phyloP scores from a whole-genome alignment of 2,329 filamentous ascomycete species.

The Ceratocystis destructans region DNA sequence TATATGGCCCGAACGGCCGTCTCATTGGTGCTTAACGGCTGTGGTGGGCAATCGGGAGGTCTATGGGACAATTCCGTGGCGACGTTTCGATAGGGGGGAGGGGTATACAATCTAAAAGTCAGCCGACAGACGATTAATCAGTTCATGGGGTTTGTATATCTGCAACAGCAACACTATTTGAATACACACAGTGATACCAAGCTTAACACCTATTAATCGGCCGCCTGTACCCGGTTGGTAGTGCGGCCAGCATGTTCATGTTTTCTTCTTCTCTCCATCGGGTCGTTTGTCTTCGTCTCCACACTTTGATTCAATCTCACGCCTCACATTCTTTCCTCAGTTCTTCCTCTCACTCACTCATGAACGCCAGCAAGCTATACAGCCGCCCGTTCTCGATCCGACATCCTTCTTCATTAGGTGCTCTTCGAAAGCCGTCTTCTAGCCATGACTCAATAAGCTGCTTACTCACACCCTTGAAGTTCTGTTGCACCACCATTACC shows the following conservation, averaged over 20 bases:
- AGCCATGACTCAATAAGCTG: slow-evolving; percentile 22
- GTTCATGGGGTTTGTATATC: neutral
- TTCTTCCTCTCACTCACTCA: slow-evolving; percentile 21
- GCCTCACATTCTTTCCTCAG: neutral
- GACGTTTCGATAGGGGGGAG: neutral
- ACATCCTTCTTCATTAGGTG: slow-evolving; percentile 23
- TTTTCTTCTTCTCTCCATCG: neutral
- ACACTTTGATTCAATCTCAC: neutral
- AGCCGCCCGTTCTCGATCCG: slow-evolving; percentile 24
- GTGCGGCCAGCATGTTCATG: neutral
- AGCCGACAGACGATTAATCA: neutral
- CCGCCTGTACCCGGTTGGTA: neutral
- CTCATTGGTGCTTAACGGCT: slow-evolving; percentile 3
- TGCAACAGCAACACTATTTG: neutral
- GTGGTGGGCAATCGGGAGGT: neutral
- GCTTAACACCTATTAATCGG: neutral
- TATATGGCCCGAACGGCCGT: slow-evolving; percentile 3
- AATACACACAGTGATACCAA: slow-evolving; percentile 7
- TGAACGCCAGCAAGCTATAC: slow-evolving; percentile 23
- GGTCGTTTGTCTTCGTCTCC: neutral
- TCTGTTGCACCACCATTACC: slow-evolving; percentile 25
- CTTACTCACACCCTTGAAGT: slow-evolving; percentile 23
- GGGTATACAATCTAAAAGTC: neutral
- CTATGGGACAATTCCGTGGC: slow-evolving; percentile 1
- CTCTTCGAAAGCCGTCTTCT: slow-evolving; percentile 23